Evolutionary conservation across 2,329 filamentous ascomycete species (phyloP).

Genomic region (Pyrenophora tritici-repentis): DNA sequence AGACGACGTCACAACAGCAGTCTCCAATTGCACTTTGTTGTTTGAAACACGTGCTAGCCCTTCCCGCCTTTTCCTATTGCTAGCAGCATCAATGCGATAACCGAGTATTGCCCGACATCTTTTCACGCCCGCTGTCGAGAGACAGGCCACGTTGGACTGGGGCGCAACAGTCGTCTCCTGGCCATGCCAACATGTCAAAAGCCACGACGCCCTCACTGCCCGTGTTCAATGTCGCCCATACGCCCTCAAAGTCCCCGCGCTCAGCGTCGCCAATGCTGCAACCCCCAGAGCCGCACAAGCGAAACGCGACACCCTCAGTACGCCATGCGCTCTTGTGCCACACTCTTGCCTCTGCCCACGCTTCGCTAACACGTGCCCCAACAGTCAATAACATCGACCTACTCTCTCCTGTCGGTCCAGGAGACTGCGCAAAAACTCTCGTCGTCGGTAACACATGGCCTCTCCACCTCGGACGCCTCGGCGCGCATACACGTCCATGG

Average conservation of each 20-base stretch:
- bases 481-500: conserved; percentile 80
- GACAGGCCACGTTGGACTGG: conserved; percentile 41
- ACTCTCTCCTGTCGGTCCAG: conserved; percentile 71
- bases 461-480: conserved; percentile 80
- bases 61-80: conserved; percentile 4
- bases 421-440: conserved; percentile 78
- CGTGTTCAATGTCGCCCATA: conserved; percentile 56
- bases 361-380: conserved; percentile 23
- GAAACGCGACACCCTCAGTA: conserved; percentile 42
- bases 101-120: conserved; percentile 6
- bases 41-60: neutral
- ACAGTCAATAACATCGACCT: conserved; percentile 54
- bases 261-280: conserved; percentile 38
- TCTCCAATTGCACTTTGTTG: conserved; percentile 2
- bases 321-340: conserved; percentile 9
- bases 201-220: conserved; percentile 63
- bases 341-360: neutral
- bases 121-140: conserved; percentile 14
- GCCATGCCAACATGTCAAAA: conserved; percentile 67
- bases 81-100: conserved; percentile 33
- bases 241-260: conserved; percentile 34
- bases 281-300: conserved; percentile 32
- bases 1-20: conserved; percentile 16
- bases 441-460: conserved; percentile 81
- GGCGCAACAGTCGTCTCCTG: conserved; percentile 38